Evolutionary conservation across 1,284 basidiomycete genomes (phyloP), one percentile per base, ranked within the genome.

Genomic region (Cryptococcus sp.): DNA sequence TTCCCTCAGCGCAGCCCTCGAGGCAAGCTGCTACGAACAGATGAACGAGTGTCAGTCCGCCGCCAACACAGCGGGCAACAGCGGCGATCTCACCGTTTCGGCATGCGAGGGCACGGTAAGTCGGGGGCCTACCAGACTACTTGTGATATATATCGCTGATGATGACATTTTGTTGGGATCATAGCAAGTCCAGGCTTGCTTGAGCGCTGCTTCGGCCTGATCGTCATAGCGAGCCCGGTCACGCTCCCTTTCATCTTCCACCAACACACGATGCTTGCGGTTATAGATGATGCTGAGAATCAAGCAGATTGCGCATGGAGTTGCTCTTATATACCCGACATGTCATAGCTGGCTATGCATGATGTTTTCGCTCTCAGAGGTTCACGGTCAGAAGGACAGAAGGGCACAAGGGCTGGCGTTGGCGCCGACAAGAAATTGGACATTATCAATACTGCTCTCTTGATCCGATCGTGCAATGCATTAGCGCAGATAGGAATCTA

Each of bases 21-120:
- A 63, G 38, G 60, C 63, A 23, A 58, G 54, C 22, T 72, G 70
- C 62, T 66, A 72, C 57, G 52, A 47, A 20, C 70, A 72, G 67
- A 62, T 69, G 66, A 58, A 68, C 58, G 41, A 42, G 19, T 70
- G 68, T 50, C 68, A 70, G 54, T 60, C 58, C 41, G 59, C 63
- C 6, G 68, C 68, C 39, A 70, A 68, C 59, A 49, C 46, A 27
- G 51, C 58, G 25, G 66, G 66, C 25, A 70, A 67, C 57, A 57
- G 52, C 30, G 61, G 57, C 10, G 50, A 47, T 43, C 55, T 70
- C n/a, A 66, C 68, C 27, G 66, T 68, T 23, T 39, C 41, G 5
- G 58, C 57, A 38, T 70, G 68, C 49, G 61, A 65, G 40, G 50
- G 30, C 27, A 52, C 57, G 53, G 61, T 60, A 23, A 54, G 61